Percentiles rank a stretch among this genome's conserved stretches.
These are phyloP conservation scores for Fusarium hainanense DNA, from an alignment of 2,329 filamentous ascomycete genomes.

Conservation along the genomic window DNA sequence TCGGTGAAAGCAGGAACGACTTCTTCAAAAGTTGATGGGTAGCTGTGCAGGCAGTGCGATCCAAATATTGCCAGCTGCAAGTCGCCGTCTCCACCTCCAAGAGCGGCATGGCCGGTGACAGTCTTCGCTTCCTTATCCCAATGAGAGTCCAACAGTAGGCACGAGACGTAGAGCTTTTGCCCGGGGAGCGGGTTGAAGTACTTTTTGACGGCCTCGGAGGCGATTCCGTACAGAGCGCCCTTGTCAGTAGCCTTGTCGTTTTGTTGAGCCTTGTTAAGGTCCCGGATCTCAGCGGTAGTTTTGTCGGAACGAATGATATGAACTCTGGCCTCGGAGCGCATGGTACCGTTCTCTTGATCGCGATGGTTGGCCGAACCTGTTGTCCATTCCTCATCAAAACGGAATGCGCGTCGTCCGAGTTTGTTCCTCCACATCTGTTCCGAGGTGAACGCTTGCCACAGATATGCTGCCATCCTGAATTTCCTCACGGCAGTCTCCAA, in stretches of 20 bases:
- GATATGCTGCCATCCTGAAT: constrained; percentile 92
- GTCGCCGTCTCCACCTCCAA: constrained; percentile 79
- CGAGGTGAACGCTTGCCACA: constrained; percentile 97
- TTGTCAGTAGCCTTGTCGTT: constrained; percentile 75
- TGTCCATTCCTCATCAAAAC: constrained; percentile 96
- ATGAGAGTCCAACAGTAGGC: constrained; percentile 86
- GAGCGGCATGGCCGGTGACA: constrained; percentile 82
- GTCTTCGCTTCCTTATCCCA: constrained; percentile 80
- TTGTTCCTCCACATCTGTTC: constrained; percentile 95
- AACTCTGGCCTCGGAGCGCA: constrained; percentile 91
- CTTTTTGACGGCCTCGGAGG: constrained; percentile 78
- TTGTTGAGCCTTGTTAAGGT: constrained; percentile 83
- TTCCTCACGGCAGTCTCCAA: constrained; percentile 86
- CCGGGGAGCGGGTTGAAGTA: constrained; percentile 80
- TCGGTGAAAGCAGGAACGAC: constrained; percentile 89
- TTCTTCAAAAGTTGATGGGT: constrained; percentile 89
- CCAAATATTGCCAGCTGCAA: constrained; percentile 90
- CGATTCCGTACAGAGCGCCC: constrained; percentile 80
- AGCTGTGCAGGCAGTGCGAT: constrained; percentile 91
- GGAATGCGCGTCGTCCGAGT: constrained; percentile 85
- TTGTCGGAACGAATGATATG: constrained; percentile 86
- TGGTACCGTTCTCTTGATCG: constrained; percentile 75
- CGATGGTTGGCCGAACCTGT: constrained; percentile 81
- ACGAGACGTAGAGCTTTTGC: constrained; percentile 89
- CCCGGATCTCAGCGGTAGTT: constrained; percentile 84